Evolutionary conservation across 1,139 yeast genomes (phyloP), one percentile per base, ranked within the genome.

Genomic region (Candida albicans): DNA sequence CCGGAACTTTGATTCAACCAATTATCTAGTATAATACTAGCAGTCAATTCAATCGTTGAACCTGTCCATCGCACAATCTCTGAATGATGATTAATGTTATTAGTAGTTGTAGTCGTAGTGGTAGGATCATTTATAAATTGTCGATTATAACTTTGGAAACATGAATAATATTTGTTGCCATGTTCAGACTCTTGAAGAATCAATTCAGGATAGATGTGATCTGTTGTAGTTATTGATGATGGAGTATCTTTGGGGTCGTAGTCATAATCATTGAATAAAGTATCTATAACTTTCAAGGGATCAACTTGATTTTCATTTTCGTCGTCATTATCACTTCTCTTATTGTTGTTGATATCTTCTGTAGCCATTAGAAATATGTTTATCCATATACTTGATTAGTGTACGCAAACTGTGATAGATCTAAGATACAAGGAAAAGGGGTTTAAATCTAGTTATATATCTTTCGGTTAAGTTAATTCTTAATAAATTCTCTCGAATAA

Each of bases 71-170:
- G 70, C 31, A 66, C 63, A 13, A 67, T 51, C 18, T 39, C 40
- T n/a, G 12, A 29, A 6, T 35, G 42, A n/a, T 34, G 34, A 2
- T 44, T 41, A 2, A 47, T 47, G 11, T 13, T 29, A 9, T 26
- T 29, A 7, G 48, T 46, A 4, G 50, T n/a, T n/a, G n/a, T 52
- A 30, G 35, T 38, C 3, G 51, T 18, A 18, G 22, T 52, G 25
- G 35, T 38, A 15, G 39, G 14, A 2, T 37, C 44, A 7, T 56
- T 57, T 3, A 68, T 55, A 50, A 71, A 71, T 52, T 70, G 77
- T 36, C 64, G 59, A 15, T 56, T 59, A 49, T 64, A 61, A 18
- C 73, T 55, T 52, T 73, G 78, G 44, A 67, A 64, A 12, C 68
- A 58, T 2, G 55, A 50, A 44, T 67, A 68, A 50, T 57, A 62